Percentiles rank a stretch among this genome's conserved stretches.
These are phyloP conservation scores for Colletotrichum neosansevieriae DNA, from an alignment of 2,329 filamentous ascomycete genomes.

Conservation along the genomic window DNA sequence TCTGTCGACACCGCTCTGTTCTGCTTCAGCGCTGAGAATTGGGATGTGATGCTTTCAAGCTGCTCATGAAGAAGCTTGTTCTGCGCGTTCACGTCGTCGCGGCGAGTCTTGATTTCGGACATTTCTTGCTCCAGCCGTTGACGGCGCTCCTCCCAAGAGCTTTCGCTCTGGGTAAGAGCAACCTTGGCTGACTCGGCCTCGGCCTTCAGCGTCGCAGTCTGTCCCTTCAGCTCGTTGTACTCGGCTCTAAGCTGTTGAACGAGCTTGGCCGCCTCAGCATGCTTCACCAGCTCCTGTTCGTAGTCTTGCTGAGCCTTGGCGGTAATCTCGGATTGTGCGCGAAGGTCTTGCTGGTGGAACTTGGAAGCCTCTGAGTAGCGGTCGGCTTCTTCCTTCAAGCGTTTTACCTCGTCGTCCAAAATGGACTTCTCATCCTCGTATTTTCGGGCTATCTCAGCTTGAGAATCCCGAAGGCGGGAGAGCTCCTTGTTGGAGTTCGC, in stretches of 20 bases:
- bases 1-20: slow-evolving; percentile 15
- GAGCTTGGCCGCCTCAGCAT: slow-evolving; percentile 92
- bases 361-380: slow-evolving; percentile 83
- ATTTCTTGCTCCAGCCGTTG: slow-evolving; percentile 88
- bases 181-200: slow-evolving; percentile 89
- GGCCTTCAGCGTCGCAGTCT: slow-evolving; percentile 79
- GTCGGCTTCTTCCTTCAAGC: slow-evolving; percentile 86
- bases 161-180: slow-evolving; percentile 82
- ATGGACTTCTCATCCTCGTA: slow-evolving; percentile 86
- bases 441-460: slow-evolving; percentile 77
- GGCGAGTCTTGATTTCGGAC: slow-evolving; percentile 79
- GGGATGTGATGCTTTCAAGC: slow-evolving; percentile 82
- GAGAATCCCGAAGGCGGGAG: slow-evolving; percentile 81
- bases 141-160: slow-evolving; percentile 87
- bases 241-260: slow-evolving; percentile 84
- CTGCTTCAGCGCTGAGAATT: slow-evolving; percentile 84
- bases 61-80: slow-evolving; percentile 93
- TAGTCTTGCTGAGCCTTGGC: slow-evolving; percentile 95
- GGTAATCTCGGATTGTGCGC: slow-evolving; percentile 93
- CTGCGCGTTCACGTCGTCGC: slow-evolving; percentile 87
- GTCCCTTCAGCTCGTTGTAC: slow-evolving; percentile 83
- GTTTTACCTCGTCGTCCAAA: slow-evolving; percentile 81
- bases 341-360: slow-evolving; percentile 90
- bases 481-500: slow-evolving; percentile 85
- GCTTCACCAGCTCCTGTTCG: slow-evolving; percentile 92